Evolutionary conservation across 345 rosid species (phyloP).

Genomic region (Ricinus communis): DNA sequence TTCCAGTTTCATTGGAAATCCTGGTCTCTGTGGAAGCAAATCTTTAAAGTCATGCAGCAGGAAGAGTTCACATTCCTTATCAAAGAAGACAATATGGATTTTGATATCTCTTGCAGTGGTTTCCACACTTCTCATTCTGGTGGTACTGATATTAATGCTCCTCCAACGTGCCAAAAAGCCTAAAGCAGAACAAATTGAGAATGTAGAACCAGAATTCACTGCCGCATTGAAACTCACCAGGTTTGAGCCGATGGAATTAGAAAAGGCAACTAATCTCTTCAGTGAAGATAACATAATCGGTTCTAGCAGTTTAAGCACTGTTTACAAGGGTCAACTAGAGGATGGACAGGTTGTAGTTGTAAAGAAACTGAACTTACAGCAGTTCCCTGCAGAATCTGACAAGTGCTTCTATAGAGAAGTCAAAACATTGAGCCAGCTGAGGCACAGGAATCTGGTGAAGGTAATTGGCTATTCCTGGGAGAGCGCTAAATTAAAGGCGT

Average conservation of each 20-base stretch:
- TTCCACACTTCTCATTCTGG: slow-evolving; percentile 34
- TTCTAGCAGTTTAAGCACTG: slow-evolving; percentile 75
- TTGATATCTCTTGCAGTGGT: slow-evolving; percentile 47
- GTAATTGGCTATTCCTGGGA: slow-evolving; percentile 92
- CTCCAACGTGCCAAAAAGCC: slow-evolving; percentile 22
- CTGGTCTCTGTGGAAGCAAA: slow-evolving; percentile 62
- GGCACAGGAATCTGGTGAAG: slow-evolving; percentile 73
- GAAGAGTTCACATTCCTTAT: slow-evolving; percentile 41
- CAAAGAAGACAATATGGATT: slow-evolving; percentile 38
- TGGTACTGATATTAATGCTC: slow-evolving; percentile 34
- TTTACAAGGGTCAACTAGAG: slow-evolving; percentile 67
- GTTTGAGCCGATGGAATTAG: slow-evolving; percentile 53
- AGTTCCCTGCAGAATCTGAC: slow-evolving; percentile 64
- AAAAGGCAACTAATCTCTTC: slow-evolving; percentile 62
- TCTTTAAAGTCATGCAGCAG: slow-evolving; percentile 45
- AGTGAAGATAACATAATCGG: slow-evolving; percentile 56
- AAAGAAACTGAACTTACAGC: slow-evolving; percentile 65
- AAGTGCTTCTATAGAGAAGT: slow-evolving; percentile 74
- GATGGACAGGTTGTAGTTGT: slow-evolving; percentile 68
- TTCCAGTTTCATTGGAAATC: slow-evolving; percentile 59
- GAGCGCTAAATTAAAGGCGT: slow-evolving; percentile 68
- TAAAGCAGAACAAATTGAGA: slow-evolving; percentile 30
- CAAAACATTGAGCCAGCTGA: slow-evolving; percentile 63
- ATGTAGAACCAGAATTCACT: slow-evolving; percentile 42
- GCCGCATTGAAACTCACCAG: slow-evolving; percentile 54